Evolutionary conservation across 139 green algal species (phyloP).

Genomic region (Micractinium sp.): DNA sequence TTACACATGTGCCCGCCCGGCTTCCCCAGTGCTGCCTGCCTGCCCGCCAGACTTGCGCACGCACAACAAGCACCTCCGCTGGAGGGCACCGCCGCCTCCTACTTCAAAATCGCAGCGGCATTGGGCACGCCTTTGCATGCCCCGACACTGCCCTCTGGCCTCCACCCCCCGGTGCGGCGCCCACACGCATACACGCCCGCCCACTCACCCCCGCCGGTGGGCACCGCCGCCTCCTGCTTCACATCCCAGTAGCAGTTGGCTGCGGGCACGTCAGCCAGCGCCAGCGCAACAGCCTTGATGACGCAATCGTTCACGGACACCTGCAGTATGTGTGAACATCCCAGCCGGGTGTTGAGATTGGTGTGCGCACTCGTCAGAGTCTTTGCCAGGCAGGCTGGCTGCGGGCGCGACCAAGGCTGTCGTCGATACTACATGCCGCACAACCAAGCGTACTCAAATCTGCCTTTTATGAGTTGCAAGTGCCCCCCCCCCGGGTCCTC

Average conservation of each 20-base stretch:
- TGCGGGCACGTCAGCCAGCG: conserved; percentile 83
- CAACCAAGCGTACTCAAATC: too few relatives aligned
- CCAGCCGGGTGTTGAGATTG: conserved; percentile 16
- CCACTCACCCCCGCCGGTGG: background rate
- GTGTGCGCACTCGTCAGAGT: too few relatives aligned
- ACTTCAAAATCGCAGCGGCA: conserved; percentile 43
- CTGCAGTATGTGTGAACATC: conserved; percentile 36
- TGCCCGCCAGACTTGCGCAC: background rate
- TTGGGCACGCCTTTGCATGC: conserved; percentile 24
- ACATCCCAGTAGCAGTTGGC: conserved; percentile 68
- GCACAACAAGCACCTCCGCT: background rate
- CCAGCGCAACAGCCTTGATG: conserved; percentile 84
- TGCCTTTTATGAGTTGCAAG: too few relatives aligned
- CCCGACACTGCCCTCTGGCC: background rate
- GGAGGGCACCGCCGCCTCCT: conserved; percentile 6
- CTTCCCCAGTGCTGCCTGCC: too few relatives aligned
- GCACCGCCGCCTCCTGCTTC: background rate
- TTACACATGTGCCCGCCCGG: too few relatives aligned
- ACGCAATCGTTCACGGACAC: conserved; percentile 96
- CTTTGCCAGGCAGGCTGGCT: too few relatives aligned
- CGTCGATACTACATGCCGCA: too few relatives aligned
- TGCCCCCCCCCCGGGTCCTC: too few relatives aligned
- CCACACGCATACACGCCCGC: background rate
- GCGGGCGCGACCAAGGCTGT: too few relatives aligned
- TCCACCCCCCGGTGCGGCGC: background rate